These are phyloP conservation scores for Lanmaoa rubissima DNA, from an alignment of 768 basidiomycete genomes.

Conservation along the genomic window DNA sequence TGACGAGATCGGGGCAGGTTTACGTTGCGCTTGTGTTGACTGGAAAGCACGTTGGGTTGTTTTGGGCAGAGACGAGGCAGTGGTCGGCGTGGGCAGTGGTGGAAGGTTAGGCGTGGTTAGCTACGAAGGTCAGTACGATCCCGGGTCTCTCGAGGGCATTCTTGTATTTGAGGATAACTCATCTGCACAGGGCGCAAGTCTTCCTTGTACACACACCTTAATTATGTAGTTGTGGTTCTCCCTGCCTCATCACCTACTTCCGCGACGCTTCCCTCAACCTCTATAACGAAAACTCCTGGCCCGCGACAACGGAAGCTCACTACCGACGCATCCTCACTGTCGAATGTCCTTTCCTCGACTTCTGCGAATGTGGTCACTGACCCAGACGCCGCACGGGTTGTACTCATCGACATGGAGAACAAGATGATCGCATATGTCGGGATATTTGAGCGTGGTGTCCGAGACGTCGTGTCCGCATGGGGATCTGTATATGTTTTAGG, in stretches of 20 bases:
- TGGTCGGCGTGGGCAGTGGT: slow-evolving; percentile 81
- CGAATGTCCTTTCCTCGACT: neutral
- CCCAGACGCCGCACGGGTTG: slow-evolving; percentile 72
- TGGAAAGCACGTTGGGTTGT: slow-evolving; percentile 71
- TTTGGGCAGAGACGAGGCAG: slow-evolving; percentile 87
- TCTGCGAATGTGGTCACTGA: slow-evolving; percentile 44
- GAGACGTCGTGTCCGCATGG: slow-evolving; percentile 81
- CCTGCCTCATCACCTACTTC: slow-evolving; percentile 75
- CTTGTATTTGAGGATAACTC: neutral
- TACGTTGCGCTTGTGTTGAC: slow-evolving; percentile 86
- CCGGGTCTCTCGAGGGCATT: too few relatives aligned
- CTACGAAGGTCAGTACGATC: slow-evolving; percentile 73
- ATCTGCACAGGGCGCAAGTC: slow-evolving; percentile 47
- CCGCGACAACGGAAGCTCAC: slow-evolving; percentile 26
- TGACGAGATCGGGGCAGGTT: slow-evolving; percentile 81
- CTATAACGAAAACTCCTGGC: slow-evolving; percentile 54
- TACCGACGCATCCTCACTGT: slow-evolving; percentile 9
- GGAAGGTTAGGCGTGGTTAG: slow-evolving; percentile 85
- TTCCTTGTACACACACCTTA: slow-evolving; percentile 71
- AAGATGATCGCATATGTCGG: slow-evolving; percentile 85
- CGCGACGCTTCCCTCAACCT: slow-evolving; percentile 39
- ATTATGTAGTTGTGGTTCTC: slow-evolving; percentile 87
- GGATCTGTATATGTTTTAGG: slow-evolving; percentile 76
- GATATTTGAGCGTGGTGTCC: slow-evolving; percentile 78
- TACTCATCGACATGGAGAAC: slow-evolving; percentile 89